Conservation (phyloP, 768 basidiomycete species). For the Leccinum subgranulosum region DNA sequence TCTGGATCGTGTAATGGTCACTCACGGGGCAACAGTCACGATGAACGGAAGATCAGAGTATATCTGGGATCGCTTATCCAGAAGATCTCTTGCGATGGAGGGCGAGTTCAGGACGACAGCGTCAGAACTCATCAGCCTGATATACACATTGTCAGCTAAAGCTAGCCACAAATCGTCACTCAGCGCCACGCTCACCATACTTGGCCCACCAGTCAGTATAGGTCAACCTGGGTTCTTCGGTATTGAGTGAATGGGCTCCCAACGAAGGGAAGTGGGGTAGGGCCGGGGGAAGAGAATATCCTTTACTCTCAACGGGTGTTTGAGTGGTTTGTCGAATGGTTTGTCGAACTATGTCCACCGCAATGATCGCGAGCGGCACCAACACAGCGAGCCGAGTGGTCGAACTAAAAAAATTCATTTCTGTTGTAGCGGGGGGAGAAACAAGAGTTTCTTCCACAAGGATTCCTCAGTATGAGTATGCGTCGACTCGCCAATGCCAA, state of each 20-base stretch:
- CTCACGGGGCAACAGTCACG: slow-evolving; percentile 3
- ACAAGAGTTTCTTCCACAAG: too few relatives aligned
- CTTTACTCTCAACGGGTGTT: background rate
- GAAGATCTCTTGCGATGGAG: slow-evolving; percentile 40
- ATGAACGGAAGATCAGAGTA: slow-evolving; percentile 35
- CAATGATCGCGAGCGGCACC: background rate
- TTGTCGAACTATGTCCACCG: background rate
- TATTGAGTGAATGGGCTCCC: background rate
- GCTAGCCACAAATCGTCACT: background rate
- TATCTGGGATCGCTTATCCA: slow-evolving; percentile 41
- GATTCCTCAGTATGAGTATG: too few relatives aligned
- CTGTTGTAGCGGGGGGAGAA: too few relatives aligned
- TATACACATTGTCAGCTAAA: slow-evolving; percentile 21
- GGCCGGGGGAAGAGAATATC: slow-evolving; percentile 10
- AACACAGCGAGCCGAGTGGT: background rate
- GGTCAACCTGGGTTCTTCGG: slow-evolving; percentile 1
- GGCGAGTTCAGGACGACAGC: slow-evolving; percentile 43
- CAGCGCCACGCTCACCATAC: background rate
- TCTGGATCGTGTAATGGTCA: too few relatives aligned
- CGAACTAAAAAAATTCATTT: background rate
- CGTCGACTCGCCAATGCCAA: too few relatives aligned
- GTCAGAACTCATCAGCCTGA: slow-evolving; percentile 41
- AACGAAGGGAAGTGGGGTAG: background rate
- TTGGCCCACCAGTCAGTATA: slow-evolving; percentile 4
- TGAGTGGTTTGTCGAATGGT: background rate